These are phyloP conservation scores for Colletotrichum magnum DNA, from an alignment of 2,329 filamentous ascomycete genomes.

Conservation along the genomic window DNA sequence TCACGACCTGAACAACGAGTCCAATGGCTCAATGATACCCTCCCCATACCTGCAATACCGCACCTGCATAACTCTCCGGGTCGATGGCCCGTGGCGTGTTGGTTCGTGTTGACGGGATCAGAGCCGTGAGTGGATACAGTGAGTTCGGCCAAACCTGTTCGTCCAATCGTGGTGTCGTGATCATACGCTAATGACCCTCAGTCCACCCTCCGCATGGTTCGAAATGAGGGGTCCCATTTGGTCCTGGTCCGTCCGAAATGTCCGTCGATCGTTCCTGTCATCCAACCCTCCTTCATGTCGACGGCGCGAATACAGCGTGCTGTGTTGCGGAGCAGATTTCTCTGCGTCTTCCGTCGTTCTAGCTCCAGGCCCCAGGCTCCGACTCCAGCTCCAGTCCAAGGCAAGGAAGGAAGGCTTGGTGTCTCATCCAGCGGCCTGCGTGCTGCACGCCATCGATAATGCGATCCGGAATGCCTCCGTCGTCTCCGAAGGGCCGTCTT, in stretches of 20 bases:
- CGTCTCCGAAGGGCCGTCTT: constrained; percentile 37
- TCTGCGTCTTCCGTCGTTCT: neutral
- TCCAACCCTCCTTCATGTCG: neutral
- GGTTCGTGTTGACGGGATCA: constrained; percentile 25
- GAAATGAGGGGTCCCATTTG: constrained; percentile 20
- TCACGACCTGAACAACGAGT: neutral
- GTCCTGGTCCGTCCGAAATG: constrained; percentile 28
- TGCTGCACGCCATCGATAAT: neutral
- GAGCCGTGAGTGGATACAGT: constrained; percentile 11
- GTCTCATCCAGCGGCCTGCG: constrained; percentile 4
- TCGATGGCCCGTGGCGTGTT: constrained; percentile 30
- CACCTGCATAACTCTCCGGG: constrained; percentile 33
- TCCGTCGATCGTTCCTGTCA: constrained; percentile 32
- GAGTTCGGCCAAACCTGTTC: neutral
- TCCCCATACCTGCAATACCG: constrained; percentile 29
- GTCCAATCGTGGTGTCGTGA: constrained; percentile 19
- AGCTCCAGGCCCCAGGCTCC: no score
- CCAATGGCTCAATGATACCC: constrained; percentile 16
- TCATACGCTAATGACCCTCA: neutral
- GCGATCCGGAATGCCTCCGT: constrained; percentile 13
- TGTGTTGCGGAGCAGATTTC: neutral
- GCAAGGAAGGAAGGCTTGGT: neutral
- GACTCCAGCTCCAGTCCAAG: no score
- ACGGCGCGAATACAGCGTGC: neutral
- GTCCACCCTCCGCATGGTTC: neutral